Percentiles rank a stretch among this genome's conserved stretches.
These are phyloP conservation scores for Lolium perenne DNA, from an alignment of 176 grass and related monocot species.

Conservation along the genomic window DNA sequence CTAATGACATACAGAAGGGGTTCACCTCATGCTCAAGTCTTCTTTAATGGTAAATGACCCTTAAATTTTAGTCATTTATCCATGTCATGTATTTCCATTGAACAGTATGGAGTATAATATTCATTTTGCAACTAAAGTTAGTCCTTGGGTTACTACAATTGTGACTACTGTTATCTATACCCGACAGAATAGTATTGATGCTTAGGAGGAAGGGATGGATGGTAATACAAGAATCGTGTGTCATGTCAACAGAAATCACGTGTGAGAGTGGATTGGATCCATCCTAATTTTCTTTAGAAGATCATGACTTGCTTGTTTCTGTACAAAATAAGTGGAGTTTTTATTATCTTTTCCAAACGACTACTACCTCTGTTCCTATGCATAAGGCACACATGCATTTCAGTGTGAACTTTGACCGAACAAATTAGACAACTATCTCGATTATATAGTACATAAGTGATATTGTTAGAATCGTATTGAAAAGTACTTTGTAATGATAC, in stretches of 20 bases:
- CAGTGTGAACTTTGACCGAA: no score
- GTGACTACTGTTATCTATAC: background rate
- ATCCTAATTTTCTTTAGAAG: background rate
- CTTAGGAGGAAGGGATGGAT: background rate
- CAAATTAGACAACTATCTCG: no score
- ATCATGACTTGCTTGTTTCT: background rate
- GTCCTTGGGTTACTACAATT: background rate
- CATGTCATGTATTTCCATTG: background rate
- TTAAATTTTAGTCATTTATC: background rate
- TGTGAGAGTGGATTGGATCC: background rate
- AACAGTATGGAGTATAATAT: background rate
- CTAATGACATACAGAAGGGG: constrained; percentile 15
- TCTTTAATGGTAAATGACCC: constrained; percentile 5
- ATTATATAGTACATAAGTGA: no score
- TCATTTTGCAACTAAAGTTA: background rate
- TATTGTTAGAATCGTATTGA: no score
- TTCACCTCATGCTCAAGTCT: constrained; percentile 20
- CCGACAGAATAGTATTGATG: background rate
- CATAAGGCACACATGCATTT: no score
- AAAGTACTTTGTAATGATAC: no score
- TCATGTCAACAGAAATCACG: background rate
- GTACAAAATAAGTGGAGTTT: background rate
- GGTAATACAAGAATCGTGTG: background rate
- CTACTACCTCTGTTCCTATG: no score
- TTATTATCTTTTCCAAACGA: background rate